These are phyloP conservation scores for Nigrospora osmanthi DNA, from an alignment of 2,329 filamentous ascomycete genomes.

Conservation along the genomic window DNA sequence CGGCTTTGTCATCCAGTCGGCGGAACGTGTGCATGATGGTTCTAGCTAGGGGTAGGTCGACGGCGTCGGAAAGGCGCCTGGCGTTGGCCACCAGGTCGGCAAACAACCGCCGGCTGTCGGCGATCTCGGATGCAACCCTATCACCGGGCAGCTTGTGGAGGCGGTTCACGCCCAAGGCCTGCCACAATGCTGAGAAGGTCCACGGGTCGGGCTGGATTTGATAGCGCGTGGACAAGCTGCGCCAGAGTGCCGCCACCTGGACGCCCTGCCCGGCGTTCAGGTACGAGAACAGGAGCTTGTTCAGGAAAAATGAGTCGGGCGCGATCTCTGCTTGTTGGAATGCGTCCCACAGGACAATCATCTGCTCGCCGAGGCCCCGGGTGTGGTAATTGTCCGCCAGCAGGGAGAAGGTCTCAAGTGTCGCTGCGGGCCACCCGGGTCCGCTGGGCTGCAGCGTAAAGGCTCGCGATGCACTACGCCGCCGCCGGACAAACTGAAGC, in stretches of 20 bases:
- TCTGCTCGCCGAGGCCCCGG: constrained; percentile 47
- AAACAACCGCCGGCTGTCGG: constrained; percentile 33
- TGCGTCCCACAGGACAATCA: constrained; percentile 54
- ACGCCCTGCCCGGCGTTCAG: constrained; percentile 49
- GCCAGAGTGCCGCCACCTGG: constrained; percentile 49
- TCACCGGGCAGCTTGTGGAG: constrained; percentile 25
- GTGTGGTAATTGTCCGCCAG: constrained; percentile 65
- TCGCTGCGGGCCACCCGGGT: constrained; percentile 48
- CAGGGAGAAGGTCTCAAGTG: constrained; percentile 70
- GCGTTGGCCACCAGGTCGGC: constrained; percentile 36
- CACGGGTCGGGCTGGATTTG: constrained; percentile 54
- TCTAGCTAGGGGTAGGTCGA: constrained; percentile 39
- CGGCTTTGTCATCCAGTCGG: constrained; percentile 32
- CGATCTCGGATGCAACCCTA: constrained; percentile 19
- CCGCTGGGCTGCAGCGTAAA: constrained; percentile 14
- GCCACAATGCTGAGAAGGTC: constrained; percentile 64
- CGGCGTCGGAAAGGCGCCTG: constrained; percentile 10
- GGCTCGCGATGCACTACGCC: constrained; percentile 20
- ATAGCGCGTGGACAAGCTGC: constrained; percentile 39
- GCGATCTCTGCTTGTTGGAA: constrained; percentile 56
- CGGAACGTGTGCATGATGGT: constrained; percentile 44
- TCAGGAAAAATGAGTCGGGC: constrained; percentile 69
- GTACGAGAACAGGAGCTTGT: constrained; percentile 64
- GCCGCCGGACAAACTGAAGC: constrained; percentile 51
- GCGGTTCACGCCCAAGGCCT: constrained; percentile 44